A percentile compares a stretch with the other conserved stretches of the same genome.
Evolutionary conservation across 306 rosid genomes (phyloP).

Genomic region (Vachellia pachyceras): DNA sequence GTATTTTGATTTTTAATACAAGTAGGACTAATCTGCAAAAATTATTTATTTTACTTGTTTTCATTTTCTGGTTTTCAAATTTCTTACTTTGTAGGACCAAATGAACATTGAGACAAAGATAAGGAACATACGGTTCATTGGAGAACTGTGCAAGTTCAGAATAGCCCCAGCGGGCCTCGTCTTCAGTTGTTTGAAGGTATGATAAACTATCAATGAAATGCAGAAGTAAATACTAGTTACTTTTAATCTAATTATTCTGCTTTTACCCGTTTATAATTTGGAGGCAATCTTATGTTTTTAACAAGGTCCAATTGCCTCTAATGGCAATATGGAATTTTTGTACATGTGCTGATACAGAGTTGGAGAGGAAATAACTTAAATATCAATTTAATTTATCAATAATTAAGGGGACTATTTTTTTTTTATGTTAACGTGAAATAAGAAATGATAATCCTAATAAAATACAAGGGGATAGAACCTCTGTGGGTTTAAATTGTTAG

Average conservation of each 20-base stretch:
- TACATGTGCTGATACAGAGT: neutral
- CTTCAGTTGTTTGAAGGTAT: constrained; percentile 98
- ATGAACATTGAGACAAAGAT: constrained; percentile 99
- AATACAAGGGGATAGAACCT: neutral
- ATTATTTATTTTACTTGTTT: constrained; percentile 32
- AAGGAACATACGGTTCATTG: constrained; percentile 95
- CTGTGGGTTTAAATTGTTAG: neutral
- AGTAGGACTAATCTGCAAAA: neutral
- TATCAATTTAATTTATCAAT: neutral
- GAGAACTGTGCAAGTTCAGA: constrained; percentile 98
- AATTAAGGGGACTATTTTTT: neutral
- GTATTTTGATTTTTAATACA: constrained; percentile 11
- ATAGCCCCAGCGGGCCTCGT: constrained; percentile 87
- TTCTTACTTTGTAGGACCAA: constrained; percentile 76
- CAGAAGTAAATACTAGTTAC: neutral
- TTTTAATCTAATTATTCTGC: constrained; percentile 16
- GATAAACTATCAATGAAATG: constrained; percentile 13
- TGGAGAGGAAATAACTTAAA: neutral
- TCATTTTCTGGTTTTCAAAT: constrained; percentile 38
- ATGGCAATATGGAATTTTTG: neutral
- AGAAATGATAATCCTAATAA: neutral
- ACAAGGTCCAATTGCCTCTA: constrained; percentile 24
- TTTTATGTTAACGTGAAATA: neutral
- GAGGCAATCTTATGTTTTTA: constrained; percentile 15
- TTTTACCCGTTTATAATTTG: constrained; percentile 10